A percentile compares a stretch with the other conserved stretches of the same genome.
These are phyloP conservation scores for Geosmithia flava DNA, from an alignment of 2,329 filamentous ascomycete genomes.

Conservation along the genomic window DNA sequence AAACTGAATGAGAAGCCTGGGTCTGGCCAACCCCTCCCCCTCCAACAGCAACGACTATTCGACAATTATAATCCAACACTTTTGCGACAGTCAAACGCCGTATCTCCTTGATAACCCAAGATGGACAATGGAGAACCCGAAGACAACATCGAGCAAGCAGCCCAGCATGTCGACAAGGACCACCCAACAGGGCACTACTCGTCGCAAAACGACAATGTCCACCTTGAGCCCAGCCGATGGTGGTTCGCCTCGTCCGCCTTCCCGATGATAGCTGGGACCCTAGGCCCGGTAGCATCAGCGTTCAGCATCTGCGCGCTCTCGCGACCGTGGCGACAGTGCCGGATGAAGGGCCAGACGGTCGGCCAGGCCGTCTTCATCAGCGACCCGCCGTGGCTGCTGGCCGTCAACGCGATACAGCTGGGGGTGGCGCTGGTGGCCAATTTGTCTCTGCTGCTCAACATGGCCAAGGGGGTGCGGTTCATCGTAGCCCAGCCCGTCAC, in stretches of 20 bases:
- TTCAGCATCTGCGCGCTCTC: conserved; percentile 82
- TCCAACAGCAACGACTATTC: too few species aligned
- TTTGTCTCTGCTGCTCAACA: conserved; percentile 73
- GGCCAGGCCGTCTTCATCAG: conserved; percentile 37
- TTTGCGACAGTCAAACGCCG: too few species aligned
- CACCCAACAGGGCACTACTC: conserved; percentile 11
- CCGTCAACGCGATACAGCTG: conserved; percentile 67
- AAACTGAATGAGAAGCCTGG: too few species aligned
- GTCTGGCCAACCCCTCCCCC: too few species aligned
- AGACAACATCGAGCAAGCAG: conserved; percentile 18
- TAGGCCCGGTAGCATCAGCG: conserved; percentile 77
- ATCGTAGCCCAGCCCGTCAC: conserved; percentile 72
- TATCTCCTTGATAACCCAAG: too few species aligned
- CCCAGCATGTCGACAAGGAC: conserved; percentile 5
- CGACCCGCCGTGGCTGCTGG: conserved; percentile 65
- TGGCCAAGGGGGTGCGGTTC: conserved; percentile 69
- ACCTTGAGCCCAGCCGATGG: conserved; percentile 41
- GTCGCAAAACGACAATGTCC: conserved; percentile 24
- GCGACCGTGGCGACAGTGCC: conserved; percentile 58
- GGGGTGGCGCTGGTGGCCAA: conserved; percentile 68
- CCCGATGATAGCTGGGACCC: conserved; percentile 70
- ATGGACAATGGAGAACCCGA: conserved; percentile 1
- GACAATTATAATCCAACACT: too few species aligned
- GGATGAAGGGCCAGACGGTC: conserved; percentile 31
- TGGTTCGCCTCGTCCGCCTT: conserved; percentile 55